These are phyloP conservation scores for Fraxinus albicans DNA, from an alignment of 305 asterid genomes.

Conservation along the genomic window DNA sequence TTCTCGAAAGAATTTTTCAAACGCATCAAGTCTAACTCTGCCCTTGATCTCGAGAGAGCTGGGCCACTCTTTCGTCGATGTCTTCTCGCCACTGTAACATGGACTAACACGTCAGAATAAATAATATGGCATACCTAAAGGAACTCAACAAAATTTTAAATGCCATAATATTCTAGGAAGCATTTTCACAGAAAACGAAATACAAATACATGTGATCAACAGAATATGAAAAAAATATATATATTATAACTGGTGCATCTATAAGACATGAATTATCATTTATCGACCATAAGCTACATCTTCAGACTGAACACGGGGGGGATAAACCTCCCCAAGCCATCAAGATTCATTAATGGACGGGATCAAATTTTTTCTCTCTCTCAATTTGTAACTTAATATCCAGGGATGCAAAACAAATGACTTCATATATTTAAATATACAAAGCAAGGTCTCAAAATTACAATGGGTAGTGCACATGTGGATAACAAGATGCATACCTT, in stretches of 20 bases:
- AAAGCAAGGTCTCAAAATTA: background rate
- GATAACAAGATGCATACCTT: constrained; percentile 50
- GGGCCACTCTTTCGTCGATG: constrained; percentile 82
- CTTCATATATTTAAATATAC: background rate
- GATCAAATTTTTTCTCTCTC: background rate
- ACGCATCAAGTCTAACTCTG: constrained; percentile 90
- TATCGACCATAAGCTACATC: background rate
- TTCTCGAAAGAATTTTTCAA: constrained; percentile 85
- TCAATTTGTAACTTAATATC: background rate
- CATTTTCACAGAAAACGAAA: background rate
- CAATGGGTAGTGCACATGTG: background rate
- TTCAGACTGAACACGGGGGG: background rate
- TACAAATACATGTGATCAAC: background rate
- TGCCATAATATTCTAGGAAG: background rate
- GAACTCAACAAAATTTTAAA: background rate
- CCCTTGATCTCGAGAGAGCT: constrained; percentile 89
- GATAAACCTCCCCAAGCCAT: background rate
- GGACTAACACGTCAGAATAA: constrained; percentile 26
- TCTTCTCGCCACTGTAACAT: constrained; percentile 83
- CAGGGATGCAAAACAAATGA: background rate
- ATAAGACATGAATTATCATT: background rate
- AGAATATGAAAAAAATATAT: background rate
- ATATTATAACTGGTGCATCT: background rate
- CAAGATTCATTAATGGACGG: background rate
- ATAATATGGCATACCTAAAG: background rate